Evolutionary conservation across 345 rosid genomes (phyloP).

Genomic region (Hevea brasiliensis): DNA sequence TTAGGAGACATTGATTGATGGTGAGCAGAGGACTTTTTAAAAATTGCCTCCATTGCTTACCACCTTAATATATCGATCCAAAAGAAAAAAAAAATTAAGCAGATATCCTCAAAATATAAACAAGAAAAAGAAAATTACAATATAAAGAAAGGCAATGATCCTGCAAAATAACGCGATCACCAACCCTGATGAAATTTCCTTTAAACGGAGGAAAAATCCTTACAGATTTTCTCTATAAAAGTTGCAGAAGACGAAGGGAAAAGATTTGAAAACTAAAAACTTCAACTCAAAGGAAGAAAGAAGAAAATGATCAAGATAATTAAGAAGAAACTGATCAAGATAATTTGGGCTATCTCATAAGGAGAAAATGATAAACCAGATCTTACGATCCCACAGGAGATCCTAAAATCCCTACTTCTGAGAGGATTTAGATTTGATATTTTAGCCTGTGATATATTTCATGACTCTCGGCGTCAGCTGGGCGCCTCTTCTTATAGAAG

Average conservation of each 20-base stretch:
- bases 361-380: not conserved
- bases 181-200: conserved; percentile 12
- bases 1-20: conserved; percentile 34
- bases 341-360: not conserved
- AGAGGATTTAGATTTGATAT: not conserved
- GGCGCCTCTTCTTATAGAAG: conserved; percentile 44
- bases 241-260: no score
- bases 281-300: no score
- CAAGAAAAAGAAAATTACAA: not conserved
- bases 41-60: conserved; percentile 44
- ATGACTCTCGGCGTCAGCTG: not conserved
- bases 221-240: not conserved
- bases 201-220: conserved; percentile 3
- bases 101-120: no score
- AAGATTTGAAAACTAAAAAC: no score
- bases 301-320: no score
- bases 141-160: conserved; percentile 36
- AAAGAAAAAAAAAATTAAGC: not conserved
- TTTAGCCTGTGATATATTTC: not conserved
- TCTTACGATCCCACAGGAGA: not conserved
- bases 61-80: not conserved
- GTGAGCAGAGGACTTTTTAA: conserved; percentile 32
- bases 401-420: not conserved
- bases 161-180: conserved; percentile 41
- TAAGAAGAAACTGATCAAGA: not conserved